Evolutionary conservation across 2,329 filamentous ascomycete genomes (phyloP), one percentile per base, ranked within the genome.

Genomic region (Orbilia quercus): DNA sequence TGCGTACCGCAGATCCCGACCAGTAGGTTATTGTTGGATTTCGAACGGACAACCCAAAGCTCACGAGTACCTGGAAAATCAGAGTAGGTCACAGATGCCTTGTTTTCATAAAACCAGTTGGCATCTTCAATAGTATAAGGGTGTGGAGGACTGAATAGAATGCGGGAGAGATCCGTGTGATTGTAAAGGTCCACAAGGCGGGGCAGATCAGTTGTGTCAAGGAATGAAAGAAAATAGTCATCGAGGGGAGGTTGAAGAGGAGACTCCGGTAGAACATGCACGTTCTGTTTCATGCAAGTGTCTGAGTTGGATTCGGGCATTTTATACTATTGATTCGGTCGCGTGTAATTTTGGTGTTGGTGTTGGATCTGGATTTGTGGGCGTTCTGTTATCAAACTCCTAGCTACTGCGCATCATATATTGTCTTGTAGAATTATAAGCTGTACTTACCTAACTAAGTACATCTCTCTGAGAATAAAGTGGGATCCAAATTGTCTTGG

Each of bases 101-200:
- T 51, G 23, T 62, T 60, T 16, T 73, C 69, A 25, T 66, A 14
- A 22, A 66, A 73, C 69, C 60, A 73, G 20, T 62, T 38, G 22
- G 60, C 69, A n/a, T 73, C 69, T 25, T 62, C 16, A 11, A 60
- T 20, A 18, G 60, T 73, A 23, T 73, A 73, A 3, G 69, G 69
- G 22, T 60, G 66, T 14, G 69, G 69, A 2, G 69, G 60, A 22
- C 47, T 57, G 60, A 48, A 48, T 11, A 66, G 23, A 5, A 73
- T 73, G 14, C 9, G n/a, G 7, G 60, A 36, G 7, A 73, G 60
- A 45, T 73, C 69, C 4, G 54, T 50, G 18, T 73, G 28, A 25
- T 59, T 73, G 38, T 66, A 50, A 28, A 73, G 47, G 0, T 73
- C 38, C 14, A 66, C 42, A 7, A 73, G 60, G 7, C 60, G 60